These are phyloP conservation scores for Chiua sp. DNA, from an alignment of 1,284 basidiomycete species.

Conservation along the genomic window DNA sequence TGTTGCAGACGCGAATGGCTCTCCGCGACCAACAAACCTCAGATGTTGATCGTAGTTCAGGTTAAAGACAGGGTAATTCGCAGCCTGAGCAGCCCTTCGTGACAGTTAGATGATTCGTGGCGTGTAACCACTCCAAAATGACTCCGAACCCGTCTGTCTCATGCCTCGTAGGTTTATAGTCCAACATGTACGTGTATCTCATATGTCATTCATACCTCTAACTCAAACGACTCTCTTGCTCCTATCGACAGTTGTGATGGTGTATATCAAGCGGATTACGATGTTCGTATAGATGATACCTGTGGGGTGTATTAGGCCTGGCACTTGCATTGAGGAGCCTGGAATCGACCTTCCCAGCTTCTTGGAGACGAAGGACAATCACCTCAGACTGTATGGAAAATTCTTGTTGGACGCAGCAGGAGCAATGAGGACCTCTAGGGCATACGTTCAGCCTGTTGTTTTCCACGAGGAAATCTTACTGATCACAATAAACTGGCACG, in stretches of 20 bases:
- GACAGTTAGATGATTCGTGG: constrained; percentile 82
- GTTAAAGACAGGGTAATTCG: constrained; percentile 70
- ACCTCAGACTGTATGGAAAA: constrained; percentile 70
- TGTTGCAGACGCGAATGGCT: constrained; percentile 67
- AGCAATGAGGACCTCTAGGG: constrained; percentile 74
- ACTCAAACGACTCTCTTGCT: neutral
- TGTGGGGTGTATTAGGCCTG: constrained; percentile 39
- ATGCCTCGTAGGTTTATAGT: constrained; percentile 62
- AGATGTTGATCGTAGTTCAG: constrained; percentile 34
- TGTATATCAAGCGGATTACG: constrained; percentile 67
- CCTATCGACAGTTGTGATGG: constrained; percentile 64
- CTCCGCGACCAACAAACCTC: neutral
- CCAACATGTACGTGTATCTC: constrained; percentile 56
- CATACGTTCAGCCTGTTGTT: constrained; percentile 42
- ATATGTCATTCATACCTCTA: neutral
- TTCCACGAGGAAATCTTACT: neutral
- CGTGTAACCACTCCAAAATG: constrained; percentile 30
- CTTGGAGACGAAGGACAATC: constrained; percentile 60
- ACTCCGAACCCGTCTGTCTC: constrained; percentile 5
- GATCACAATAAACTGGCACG: constrained; percentile 51
- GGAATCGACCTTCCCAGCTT: constrained; percentile 45
- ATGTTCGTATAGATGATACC: constrained; percentile 63
- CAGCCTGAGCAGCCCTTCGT: constrained; percentile 61
- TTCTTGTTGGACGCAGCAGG: constrained; percentile 70
- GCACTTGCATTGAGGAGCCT: neutral